Conservation (phyloP, 768 basidiomycete genomes). For the Auriscalpium orientale region DNA sequence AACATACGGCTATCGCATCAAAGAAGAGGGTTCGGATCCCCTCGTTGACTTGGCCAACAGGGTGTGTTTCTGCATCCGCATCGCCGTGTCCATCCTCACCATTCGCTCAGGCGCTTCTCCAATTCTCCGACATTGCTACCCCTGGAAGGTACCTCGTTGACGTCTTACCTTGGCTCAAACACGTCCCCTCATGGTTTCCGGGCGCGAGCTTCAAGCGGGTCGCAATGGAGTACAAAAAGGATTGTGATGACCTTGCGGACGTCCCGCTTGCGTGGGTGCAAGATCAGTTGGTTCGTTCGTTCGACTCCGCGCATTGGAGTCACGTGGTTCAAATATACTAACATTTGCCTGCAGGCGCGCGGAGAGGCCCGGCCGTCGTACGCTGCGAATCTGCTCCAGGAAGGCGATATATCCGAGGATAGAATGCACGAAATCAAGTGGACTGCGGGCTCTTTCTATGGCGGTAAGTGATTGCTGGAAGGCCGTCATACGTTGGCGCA, state of each 20-base stretch:
- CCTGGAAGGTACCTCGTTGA: conserved; percentile 26
- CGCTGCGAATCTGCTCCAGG: conserved; percentile 8
- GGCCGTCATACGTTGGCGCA: no score
- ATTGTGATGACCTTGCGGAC: not conserved
- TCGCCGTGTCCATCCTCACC: not conserved
- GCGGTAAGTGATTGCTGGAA: conserved; percentile 4
- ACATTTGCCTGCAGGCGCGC: not conserved
- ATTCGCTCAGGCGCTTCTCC: conserved; percentile 7
- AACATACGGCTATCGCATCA: conserved; percentile 15
- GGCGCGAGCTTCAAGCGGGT: conserved; percentile 18
- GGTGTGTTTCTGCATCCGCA: not conserved
- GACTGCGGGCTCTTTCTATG: conserved; percentile 15
- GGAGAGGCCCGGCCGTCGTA: conserved; percentile 16
- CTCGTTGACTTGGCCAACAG: conserved; percentile 9
- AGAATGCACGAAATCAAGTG: conserved; percentile 15
- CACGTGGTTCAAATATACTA: no score
- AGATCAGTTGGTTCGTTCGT: not conserved
- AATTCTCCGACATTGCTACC: conserved; percentile 4
- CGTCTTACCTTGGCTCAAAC: conserved; percentile 18
- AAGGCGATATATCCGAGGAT: not conserved
- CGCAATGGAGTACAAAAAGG: conserved; percentile 3
- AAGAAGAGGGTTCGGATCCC: conserved; percentile 7
- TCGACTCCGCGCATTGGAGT: no score
- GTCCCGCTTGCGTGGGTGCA: not conserved
- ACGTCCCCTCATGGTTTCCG: conserved; percentile 22